Conservation (phyloP, 2,329 filamentous ascomycete genomes). For the Pseudogymnoascus sp. region DNA sequence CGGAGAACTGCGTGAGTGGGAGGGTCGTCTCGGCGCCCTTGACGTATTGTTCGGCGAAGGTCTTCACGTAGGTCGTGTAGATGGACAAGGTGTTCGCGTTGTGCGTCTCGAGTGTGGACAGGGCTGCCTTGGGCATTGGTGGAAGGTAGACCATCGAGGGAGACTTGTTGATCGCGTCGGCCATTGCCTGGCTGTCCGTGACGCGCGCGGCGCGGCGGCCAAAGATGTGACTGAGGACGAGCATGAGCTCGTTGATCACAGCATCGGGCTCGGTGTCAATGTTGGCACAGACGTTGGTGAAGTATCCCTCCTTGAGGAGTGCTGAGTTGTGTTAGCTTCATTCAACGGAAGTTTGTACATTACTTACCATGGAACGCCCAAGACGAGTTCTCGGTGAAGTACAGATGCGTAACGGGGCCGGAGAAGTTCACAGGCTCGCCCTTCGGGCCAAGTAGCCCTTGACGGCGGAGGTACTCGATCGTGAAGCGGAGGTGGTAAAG, state of each 20-base stretch:
- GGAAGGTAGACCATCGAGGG: constrained; percentile 62
- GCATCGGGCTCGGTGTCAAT: constrained; percentile 43
- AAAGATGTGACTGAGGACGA: constrained; percentile 67
- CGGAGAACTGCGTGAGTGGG: constrained; percentile 24
- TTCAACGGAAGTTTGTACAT: neutral
- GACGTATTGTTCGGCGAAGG: constrained; percentile 58
- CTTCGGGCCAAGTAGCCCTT: constrained; percentile 53
- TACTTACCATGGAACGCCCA: constrained; percentile 63
- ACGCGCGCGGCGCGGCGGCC: constrained; percentile 46
- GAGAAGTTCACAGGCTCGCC: constrained; percentile 68
- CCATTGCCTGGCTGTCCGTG: constrained; percentile 43
- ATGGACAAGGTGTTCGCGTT: constrained; percentile 60
- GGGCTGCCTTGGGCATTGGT: constrained; percentile 51
- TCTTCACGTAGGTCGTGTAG: constrained; percentile 63
- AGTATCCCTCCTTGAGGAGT: constrained; percentile 64
- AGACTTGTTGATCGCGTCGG: constrained; percentile 47
- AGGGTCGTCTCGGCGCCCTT: constrained; percentile 24
- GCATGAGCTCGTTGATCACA: constrained; percentile 54
- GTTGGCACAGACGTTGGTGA: constrained; percentile 55
- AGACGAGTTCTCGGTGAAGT: constrained; percentile 67
- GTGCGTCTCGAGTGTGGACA: constrained; percentile 50
- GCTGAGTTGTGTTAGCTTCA: constrained; percentile 30
- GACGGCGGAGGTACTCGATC: constrained; percentile 68
- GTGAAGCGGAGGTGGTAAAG: constrained; percentile 74
- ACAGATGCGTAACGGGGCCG: constrained; percentile 63